phyloP scores from a whole-genome alignment of 1,284 basidiomycete genomes.

The Trametes polyzona region DNA sequence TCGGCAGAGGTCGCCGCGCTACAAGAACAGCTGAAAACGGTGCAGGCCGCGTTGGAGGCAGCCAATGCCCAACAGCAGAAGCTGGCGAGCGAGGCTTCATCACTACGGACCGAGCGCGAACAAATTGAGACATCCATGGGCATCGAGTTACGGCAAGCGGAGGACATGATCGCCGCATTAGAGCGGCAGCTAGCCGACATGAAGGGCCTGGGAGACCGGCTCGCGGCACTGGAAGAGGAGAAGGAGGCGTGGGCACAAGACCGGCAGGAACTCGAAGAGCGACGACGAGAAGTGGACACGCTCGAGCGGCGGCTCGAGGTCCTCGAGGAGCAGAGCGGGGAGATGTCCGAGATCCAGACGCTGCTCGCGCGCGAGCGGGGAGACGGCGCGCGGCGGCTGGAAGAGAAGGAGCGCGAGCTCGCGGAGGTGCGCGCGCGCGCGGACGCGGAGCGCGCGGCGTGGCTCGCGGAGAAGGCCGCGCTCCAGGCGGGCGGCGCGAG shows the following conservation, averaged over 20 bases:
- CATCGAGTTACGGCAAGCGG: slow-evolving; percentile 65
- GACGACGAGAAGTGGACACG: slow-evolving; percentile 47
- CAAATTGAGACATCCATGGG: slow-evolving; percentile 64
- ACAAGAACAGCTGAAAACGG: slow-evolving; percentile 58
- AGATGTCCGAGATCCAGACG: slow-evolving; percentile 45
- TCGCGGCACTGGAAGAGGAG: slow-evolving; percentile 53
- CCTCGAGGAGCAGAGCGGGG: slow-evolving; percentile 49
- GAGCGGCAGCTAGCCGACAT: slow-evolving; percentile 65
- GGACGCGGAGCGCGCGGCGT: slow-evolving; percentile 57
- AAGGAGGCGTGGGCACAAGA: slow-evolving; percentile 60
- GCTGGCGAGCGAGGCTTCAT: slow-evolving; percentile 60
- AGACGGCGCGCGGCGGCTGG: slow-evolving; percentile 36
- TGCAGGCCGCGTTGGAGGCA: slow-evolving; percentile 55
- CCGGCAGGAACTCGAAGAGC: slow-evolving; percentile 47
- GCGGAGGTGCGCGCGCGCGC: slow-evolving; percentile 50
- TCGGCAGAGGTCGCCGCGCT: slow-evolving; percentile 38
- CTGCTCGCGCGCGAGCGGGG: slow-evolving; percentile 42
- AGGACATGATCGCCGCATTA: slow-evolving; percentile 62
- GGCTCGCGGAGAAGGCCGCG: slow-evolving; percentile 55
- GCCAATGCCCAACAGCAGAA: slow-evolving; percentile 66
- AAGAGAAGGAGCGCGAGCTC: slow-evolving; percentile 54
- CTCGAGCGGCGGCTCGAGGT: slow-evolving; percentile 49
- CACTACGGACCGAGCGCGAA: slow-evolving; percentile 64
- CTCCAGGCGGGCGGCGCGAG: slow-evolving; percentile 54
- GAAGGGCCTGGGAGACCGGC: slow-evolving; percentile 53